Evolutionary conservation across 176 grass and related monocot species (phyloP), one percentile per base, ranked within the genome.

Genomic region (Phyllostachys edulis): DNA sequence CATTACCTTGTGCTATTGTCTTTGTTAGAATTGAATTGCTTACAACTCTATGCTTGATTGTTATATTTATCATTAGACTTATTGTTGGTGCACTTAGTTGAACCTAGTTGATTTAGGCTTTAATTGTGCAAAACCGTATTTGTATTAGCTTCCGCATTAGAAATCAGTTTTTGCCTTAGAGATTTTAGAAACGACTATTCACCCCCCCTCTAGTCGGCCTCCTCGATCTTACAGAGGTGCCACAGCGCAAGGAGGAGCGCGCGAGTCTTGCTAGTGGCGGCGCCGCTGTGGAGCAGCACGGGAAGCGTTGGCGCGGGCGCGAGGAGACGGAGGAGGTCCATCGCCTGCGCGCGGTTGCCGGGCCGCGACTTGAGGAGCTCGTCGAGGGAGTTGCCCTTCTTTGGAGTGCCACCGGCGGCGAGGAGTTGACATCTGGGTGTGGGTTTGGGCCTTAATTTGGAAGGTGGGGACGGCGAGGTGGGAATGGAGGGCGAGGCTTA

Each of bases 231-330:
- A n/a, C n/a, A n/a, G n/a, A n/a, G 68, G 78, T 94, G 75, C 7
- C 59, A 69, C 51, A 99, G 85, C 6, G 89, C 86, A 37, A 89
- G 88, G 78, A 99, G 83, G 45, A 96, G 81, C 38, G 91, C 81
- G 70, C 80, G 87, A 87, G 91, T 98, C 84, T 95, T 98, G 46
- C 93, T 91, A 1, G 93, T 94, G 51, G 89, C 90, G 18, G 65
- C 77, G 65, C 86, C 90, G n/a, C 91, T 93, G 75, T 92, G 85
- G 59, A 96, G 82, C 26, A 96, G 85, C 29, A 92, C 18, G 11
- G 96, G 91, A 34, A 89, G 85, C 34, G 46, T 73, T 4, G 93
- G 96, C 29, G 83, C 87, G 50, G 96, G 89, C 14, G 89, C 93
- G 7, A 99, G 87, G 47, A 96, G 65, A 12, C 84, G 86, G 44